Evolutionary conservation across 805 yeast species (phyloP), one percentile per base, ranked within the genome.

Genomic region (Nakazawaea peltata): DNA sequence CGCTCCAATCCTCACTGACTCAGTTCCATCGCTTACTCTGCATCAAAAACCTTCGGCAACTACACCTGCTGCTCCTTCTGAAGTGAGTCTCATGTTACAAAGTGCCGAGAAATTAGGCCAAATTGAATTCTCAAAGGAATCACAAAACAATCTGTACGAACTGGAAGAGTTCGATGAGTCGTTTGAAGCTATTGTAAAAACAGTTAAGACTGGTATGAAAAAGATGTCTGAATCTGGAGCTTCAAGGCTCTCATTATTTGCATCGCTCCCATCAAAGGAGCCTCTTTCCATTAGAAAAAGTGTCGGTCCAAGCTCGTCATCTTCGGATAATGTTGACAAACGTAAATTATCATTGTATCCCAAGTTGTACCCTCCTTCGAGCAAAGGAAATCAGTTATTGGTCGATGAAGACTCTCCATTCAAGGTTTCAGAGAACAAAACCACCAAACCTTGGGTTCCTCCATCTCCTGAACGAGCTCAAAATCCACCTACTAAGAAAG

Each of bases 241-340:
- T n/a, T n/a, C n/a, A n/a, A n/a, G 51, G 19, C 51, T 49, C 6
- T 24, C 36, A 16, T n/a, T 19, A 0, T 53, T 54, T 44, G 57
- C 56, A 4, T 36, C 51, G 6, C 31, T 54, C 22, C 57, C 59
- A 0, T 52, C 49, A 9, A 44, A 53, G 39, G 56, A 44, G 18
- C 57, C 58, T 1, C 34, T 54, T 19, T 49, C 52, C 1, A 47
- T 52, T 10, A 53, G n/a, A n/a, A n/a, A n/a, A n/a, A n/a, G n/a
- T n/a, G n/a, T n/a, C n/a, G n/a, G n/a, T n/a, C n/a, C n/a, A n/a
- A n/a, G n/a, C n/a, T n/a, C n/a, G n/a, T n/a, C n/a, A n/a, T n/a
- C n/a, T n/a, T n/a, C n/a, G n/a, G n/a, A n/a, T n/a, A 25, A 25
- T 15, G 24, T 26, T 13, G 12, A 9, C 28, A 26, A 26, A 13